Conservation (phyloP, 495 filamentous ascomycete species). For the Beverwykella pulmonaria region DNA sequence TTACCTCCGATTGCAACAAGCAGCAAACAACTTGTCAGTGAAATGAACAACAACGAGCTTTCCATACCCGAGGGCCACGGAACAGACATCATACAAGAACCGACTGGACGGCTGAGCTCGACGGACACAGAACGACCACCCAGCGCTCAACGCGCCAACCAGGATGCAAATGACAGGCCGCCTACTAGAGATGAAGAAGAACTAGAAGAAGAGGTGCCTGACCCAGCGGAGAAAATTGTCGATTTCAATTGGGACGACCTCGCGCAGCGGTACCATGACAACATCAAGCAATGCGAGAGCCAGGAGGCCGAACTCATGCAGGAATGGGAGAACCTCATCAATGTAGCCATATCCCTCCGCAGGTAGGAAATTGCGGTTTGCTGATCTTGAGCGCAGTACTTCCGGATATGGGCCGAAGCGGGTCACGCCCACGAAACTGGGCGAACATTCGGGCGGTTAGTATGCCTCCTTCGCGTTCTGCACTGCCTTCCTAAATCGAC, state of each 20-base stretch:
- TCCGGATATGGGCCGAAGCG: slow-evolving; percentile 69
- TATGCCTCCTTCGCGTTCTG: not conserved
- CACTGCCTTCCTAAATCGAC: not conserved
- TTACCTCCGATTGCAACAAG: slow-evolving; percentile 8
- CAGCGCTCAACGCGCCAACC: slow-evolving; percentile 17
- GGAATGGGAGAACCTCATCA: slow-evolving; percentile 47
- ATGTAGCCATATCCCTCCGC: slow-evolving; percentile 6
- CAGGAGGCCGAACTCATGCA: slow-evolving; percentile 63
- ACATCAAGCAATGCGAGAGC: slow-evolving; percentile 60
- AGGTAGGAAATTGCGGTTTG: not conserved
- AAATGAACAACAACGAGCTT: not conserved
- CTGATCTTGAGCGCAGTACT: slow-evolving; percentile 55
- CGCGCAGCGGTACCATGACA: slow-evolving; percentile 61
- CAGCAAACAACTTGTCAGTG: slow-evolving; percentile 1
- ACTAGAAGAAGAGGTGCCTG: not conserved
- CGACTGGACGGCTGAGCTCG: not conserved
- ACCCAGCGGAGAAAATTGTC: slow-evolving; percentile 17
- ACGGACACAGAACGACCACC: slow-evolving; percentile 25
- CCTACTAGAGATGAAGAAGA: slow-evolving; percentile 8
- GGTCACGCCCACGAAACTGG: slow-evolving; percentile 69
- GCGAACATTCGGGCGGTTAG: slow-evolving; percentile 67
- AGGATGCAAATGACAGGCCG: not conserved
- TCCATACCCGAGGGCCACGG: not conserved
- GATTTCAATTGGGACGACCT: slow-evolving; percentile 56
- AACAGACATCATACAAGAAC: not conserved